Evolutionary conservation across 805 yeast species (phyloP), one percentile per base, ranked within the genome.

Genomic region (Ogataea corticis): DNA sequence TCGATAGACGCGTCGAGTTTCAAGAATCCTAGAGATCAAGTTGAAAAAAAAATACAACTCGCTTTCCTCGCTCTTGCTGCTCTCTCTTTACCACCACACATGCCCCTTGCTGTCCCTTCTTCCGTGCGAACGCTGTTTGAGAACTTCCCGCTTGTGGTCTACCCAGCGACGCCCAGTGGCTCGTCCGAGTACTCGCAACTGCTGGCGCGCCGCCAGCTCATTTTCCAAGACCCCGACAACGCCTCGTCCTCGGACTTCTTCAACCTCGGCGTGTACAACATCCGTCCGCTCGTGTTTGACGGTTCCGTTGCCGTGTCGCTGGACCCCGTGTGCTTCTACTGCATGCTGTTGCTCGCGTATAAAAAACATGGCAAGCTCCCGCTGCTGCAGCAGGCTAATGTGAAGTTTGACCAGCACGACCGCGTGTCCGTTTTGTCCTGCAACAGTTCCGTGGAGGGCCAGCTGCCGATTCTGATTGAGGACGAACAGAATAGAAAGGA

Each of bases 401-500:
- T 23, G 49, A 53, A 13, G 17, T 35, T 36, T 36, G 36, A 28
- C 2, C 37, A 14, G 17, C 7, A n/a, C 15, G 69, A 73, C 44
- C 63, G 69, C 7, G 55, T 82, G 17, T 61, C 75, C 13, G 63
- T 71, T 11, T 48, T 82, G 9, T 74, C 85, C 1, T 70, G 72
- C 42, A 70, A 71, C 33, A 77, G 83, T 1, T 67, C 83, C 1
- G 67, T 72, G 2, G 70, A 73, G 45, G 72, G 73, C 12, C 70
- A 72, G 16, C 58, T 83, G 15, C 89, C 89, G 0, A 62, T 82
- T 1, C 63, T 80, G 11, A 64, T 83, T 2, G 88, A 83, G 54
- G 81, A 73, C 50, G 66, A 56, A 19, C 53, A 63, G 13, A 54
- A 60, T 52, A 76, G 65, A 39, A 59, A 49, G 21, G 29, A 35